Conservation (phyloP, 2,329 filamentous ascomycete species). For the Fusarium tanahbumbuense region DNA sequence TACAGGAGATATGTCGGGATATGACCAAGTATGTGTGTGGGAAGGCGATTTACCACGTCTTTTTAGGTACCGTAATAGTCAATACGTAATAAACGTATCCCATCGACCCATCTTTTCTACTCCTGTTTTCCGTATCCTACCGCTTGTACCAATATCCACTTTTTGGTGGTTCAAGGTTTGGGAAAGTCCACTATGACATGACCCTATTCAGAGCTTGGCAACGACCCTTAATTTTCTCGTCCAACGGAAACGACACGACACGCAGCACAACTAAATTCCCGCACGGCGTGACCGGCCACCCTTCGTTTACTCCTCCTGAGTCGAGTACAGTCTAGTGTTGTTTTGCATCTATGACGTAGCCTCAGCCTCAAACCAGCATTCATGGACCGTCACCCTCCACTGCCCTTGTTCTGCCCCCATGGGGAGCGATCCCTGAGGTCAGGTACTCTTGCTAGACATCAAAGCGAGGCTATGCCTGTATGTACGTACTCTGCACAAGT, state of each 20-base stretch:
- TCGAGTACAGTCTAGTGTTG: neutral
- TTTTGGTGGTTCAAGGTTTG: neutral
- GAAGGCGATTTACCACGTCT: neutral
- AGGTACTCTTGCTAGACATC: neutral
- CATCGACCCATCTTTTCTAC: neutral
- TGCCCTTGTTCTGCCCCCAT: conserved; percentile 30
- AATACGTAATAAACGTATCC: neutral
- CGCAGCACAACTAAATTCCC: neutral
- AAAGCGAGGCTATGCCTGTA: conserved; percentile 8
- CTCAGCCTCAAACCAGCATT: conserved; percentile 1
- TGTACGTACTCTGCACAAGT: neutral
- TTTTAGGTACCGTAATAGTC: neutral
- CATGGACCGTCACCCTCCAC: neutral
- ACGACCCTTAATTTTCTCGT: neutral
- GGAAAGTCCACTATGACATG: conserved; percentile 12
- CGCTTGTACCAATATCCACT: neutral
- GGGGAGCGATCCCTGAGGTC: conserved; percentile 16
- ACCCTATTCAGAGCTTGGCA: conserved; percentile 14
- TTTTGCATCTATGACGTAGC: neutral
- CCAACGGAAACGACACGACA: neutral
- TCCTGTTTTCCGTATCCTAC: neutral
- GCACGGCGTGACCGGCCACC: conserved; percentile 1
- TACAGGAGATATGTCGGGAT: neutral
- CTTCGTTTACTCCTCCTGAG: neutral
- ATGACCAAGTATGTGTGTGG: neutral